Evolutionary conservation across 2,329 filamentous ascomycete species (phyloP), one percentile per base, ranked within the genome.

Genomic region (Aspergillus sp.): DNA sequence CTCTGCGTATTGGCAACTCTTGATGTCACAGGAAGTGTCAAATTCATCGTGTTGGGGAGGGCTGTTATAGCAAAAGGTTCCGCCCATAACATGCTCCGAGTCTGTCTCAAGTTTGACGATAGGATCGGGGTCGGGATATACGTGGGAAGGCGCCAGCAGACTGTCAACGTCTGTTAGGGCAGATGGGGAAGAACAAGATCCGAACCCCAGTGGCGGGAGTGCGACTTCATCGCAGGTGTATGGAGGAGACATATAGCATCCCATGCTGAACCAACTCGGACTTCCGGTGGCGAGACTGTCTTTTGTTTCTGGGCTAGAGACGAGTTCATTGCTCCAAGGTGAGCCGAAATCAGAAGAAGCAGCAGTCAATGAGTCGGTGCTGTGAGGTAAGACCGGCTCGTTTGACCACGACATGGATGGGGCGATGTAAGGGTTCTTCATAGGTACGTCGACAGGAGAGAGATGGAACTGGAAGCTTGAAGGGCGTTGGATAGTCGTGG

Each of bases 221-320:
- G 66, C 52, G 8, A 58, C 15, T 21, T 70, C 67, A 13, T 71
- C 65, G 30, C 65, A 62, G 39, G 54, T 60, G 50, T 59, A 62
- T 30, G 61, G 44, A 19, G 68, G 63, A 5, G 66, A 69, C 42
- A 64, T 58, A 50, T 67, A 66, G 49, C 63, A 66, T 50, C 59
- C 64, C 52, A 68, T 47, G 56, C 48, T 53, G 42, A 62, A 13
- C 56, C 64, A 66, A 25, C 61, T 62, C 8, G 55, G 57, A 44
- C 53, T 58, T 44, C 56, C 66, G 54, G 68, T 69, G 15, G 58
- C 64, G 11, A 67, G 65, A 30, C 68, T 72, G 44, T 72, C 71
- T 13, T 36, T 36, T 11, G 66, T 60, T 13, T 65, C 70, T 5
- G 72, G 65, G 6, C 62, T 62, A 2, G 66, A 67, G 7, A 68